Conservation (phyloP, 2,329 filamentous ascomycete species). For the Fusarium keratoplasticum region DNA sequence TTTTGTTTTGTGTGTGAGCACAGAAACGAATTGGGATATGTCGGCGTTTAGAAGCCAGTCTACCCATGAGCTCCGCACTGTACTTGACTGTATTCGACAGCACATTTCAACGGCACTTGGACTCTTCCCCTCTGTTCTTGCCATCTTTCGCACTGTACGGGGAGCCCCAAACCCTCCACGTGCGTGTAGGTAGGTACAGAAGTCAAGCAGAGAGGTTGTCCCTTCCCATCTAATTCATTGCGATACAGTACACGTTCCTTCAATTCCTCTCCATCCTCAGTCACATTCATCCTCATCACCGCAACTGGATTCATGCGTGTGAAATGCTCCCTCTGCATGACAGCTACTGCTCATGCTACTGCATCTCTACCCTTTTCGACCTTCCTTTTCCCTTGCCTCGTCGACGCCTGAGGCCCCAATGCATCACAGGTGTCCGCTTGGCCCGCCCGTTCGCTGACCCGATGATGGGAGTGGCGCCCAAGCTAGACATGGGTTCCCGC, state of each 20-base stretch:
- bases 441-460: slow-evolving; percentile 42
- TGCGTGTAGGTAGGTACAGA: background rate
- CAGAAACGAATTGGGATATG: slow-evolving; percentile 5
- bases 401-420: slow-evolving; percentile 26
- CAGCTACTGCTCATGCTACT: slow-evolving; percentile 30
- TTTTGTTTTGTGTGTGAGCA: slow-evolving; percentile 7
- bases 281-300: background rate
- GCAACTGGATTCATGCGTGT: slow-evolving; percentile 13
- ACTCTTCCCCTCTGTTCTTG: background rate
- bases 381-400: slow-evolving; percentile 6
- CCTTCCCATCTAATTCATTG: background rate
- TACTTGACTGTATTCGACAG: background rate
- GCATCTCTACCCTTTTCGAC: slow-evolving; percentile 14
- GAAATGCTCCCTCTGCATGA: slow-evolving; percentile 3
- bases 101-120: background rate
- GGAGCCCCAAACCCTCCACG: background rate
- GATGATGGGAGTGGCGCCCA: slow-evolving; percentile 46
- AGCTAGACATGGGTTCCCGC: slow-evolving; percentile 38
- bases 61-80: background rate
- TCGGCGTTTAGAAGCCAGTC: background rate
- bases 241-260: background rate
- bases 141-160: background rate
- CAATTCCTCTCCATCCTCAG: background rate
- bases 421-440: slow-evolving; percentile 27
- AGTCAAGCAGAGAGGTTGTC: background rate